Evolutionary conservation across 2,329 filamentous ascomycete species (phyloP).

Genomic region (Zymoseptoria crescenta): DNA sequence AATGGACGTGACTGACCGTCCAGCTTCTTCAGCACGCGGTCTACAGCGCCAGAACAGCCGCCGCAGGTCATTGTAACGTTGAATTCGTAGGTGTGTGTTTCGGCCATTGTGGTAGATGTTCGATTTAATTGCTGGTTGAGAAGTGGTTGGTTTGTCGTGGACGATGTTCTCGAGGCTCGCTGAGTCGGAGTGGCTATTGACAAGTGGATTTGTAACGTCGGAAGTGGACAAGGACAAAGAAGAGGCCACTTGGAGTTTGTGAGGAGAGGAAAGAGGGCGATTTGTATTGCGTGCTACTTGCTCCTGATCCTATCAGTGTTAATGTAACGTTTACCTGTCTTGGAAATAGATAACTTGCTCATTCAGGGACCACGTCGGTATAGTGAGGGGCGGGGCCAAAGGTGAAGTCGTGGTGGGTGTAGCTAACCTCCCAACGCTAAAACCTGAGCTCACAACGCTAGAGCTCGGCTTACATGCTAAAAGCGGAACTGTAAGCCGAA

Average conservation of each 20-base stretch:
- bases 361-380: not conserved
- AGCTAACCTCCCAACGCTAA: no score
- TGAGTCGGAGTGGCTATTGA: not conserved
- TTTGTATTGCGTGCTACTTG: not conserved
- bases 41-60: constrained; percentile 90
- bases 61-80: constrained; percentile 89
- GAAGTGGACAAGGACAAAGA: not conserved
- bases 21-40: constrained; percentile 78
- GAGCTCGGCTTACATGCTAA: no score
- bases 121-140: not conserved
- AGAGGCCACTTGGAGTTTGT: not conserved
- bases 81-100: constrained; percentile 84
- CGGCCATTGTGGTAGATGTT: constrained; percentile 50
- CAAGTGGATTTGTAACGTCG: not conserved
- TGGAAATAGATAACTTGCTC: not conserved
- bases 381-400: not conserved
- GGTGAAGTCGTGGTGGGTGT: no score
- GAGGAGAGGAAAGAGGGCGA: not conserved
- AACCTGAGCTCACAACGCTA: no score
- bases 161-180: not conserved
- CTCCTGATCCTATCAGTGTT: not conserved
- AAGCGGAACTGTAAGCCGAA: no score
- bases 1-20: constrained; percentile 8
- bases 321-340: not conserved
- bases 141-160: not conserved